Percentiles rank a stretch among this genome's conserved stretches.
phyloP scores from a whole-genome alignment of 306 rosid genomes.

The Citrullus mucosospermus region DNA sequence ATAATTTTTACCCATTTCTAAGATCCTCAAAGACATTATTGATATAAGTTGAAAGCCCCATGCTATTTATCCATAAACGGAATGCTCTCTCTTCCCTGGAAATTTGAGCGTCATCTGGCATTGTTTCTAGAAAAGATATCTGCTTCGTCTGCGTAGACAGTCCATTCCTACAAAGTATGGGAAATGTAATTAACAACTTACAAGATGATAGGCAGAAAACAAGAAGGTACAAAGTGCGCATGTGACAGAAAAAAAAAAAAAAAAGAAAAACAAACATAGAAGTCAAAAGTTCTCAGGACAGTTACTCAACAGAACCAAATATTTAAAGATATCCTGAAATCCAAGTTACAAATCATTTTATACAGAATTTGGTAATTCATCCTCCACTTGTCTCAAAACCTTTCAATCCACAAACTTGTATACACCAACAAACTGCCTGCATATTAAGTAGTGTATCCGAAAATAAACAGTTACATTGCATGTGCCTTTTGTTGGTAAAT shows the following conservation, averaged over 20 bases:
- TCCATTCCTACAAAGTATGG: conserved; percentile 55
- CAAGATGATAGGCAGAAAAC: not conserved
- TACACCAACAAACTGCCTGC: not conserved
- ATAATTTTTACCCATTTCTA: conserved; percentile 52
- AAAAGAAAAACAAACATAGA: not conserved
- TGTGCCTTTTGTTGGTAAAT: not conserved
- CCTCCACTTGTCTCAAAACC: not conserved
- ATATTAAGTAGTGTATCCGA: not conserved
- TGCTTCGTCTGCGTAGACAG: conserved; percentile 65
- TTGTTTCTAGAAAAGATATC: conserved; percentile 59
- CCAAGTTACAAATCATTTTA: not conserved
- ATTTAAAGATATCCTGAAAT: not conserved
- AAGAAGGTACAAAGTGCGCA: not conserved
- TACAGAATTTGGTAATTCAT: not conserved
- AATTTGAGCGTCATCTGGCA: conserved; percentile 62
- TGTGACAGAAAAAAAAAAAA: not conserved
- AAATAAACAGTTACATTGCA: not conserved
- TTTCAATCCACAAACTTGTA: not conserved
- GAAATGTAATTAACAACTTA: conserved; percentile 3
- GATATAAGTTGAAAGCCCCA: conserved; percentile 66
- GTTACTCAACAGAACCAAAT: not conserved
- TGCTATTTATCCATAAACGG: conserved; percentile 90
- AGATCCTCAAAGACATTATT: conserved; percentile 95
- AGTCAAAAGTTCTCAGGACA: not conserved
- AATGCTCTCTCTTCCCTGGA: conserved; percentile 94